Percentiles rank a stretch among this genome's conserved stretches.
These are phyloP conservation scores for Hemileccinum rubropunctum DNA, from an alignment of 768 basidiomycete species.

Conservation along the genomic window DNA sequence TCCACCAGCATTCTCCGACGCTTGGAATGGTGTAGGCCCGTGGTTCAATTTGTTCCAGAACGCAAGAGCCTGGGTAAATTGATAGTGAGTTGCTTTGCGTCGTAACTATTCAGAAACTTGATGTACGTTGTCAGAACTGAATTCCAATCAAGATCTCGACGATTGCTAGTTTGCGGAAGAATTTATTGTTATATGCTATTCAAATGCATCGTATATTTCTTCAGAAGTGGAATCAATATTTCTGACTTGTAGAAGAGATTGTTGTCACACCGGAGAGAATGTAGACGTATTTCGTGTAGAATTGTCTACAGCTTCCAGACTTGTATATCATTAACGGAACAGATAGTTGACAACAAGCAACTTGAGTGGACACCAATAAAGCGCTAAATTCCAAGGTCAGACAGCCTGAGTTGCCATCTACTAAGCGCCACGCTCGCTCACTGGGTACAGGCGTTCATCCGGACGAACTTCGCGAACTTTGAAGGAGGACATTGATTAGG, in stretches of 20 bases:
- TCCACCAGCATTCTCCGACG: slow-evolving; percentile 50
- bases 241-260: neutral
- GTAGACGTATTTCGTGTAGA: neutral
- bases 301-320: neutral
- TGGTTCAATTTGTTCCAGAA: slow-evolving; percentile 97
- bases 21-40: slow-evolving; percentile 79
- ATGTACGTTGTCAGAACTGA: neutral
- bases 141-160: neutral
- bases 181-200: slow-evolving; percentile 9
- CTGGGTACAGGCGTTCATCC: too few species aligned
- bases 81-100: slow-evolving; percentile 16
- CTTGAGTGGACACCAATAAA: neutral
- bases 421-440: too few species aligned
- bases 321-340: neutral
- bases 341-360: neutral
- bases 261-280: neutral
- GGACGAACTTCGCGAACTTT: too few species aligned
- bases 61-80: slow-evolving; percentile 64
- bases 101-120: slow-evolving; percentile 26
- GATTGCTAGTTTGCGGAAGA: neutral
- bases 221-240: neutral
- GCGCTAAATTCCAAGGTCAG: neutral
- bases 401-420: too few species aligned
- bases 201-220: neutral
- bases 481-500: too few species aligned